These are phyloP conservation scores for Monosporascus sp. DNA, from an alignment of 2,329 filamentous ascomycete genomes.

Conservation along the genomic window DNA sequence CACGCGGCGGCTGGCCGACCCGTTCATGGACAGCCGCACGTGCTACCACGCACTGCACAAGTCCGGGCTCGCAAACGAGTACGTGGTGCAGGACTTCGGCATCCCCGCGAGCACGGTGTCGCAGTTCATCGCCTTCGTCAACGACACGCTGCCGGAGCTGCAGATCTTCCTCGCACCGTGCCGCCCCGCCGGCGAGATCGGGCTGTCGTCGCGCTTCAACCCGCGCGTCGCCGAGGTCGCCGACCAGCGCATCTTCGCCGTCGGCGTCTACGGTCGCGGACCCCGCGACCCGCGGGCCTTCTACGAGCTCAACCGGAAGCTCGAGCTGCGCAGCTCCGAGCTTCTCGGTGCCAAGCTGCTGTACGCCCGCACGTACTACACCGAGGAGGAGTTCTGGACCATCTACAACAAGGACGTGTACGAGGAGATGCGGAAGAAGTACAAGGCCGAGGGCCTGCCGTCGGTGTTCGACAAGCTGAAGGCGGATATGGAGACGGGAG, in stretches of 20 bases:
- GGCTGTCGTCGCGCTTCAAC: slow-evolving; percentile 28
- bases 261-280: slow-evolving; percentile 39
- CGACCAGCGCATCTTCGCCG: slow-evolving; percentile 31
- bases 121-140: slow-evolving; percentile 24
- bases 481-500: slow-evolving; percentile 22
- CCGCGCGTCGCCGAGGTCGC: slow-evolving; percentile 23
- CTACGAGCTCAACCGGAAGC: slow-evolving; percentile 39
- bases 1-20: slow-evolving; percentile 44
- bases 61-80: slow-evolving; percentile 39
- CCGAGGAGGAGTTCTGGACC: slow-evolving; percentile 47
- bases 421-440: slow-evolving; percentile 41
- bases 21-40: slow-evolving; percentile 42
- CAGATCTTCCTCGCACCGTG: slow-evolving; percentile 25
- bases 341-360: slow-evolving; percentile 50
- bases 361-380: slow-evolving; percentile 51
- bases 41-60: slow-evolving; percentile 36
- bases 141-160: slow-evolving; percentile 24
- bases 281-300: slow-evolving; percentile 32
- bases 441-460: slow-evolving; percentile 41
- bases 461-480: slow-evolving; percentile 48
- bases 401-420: slow-evolving; percentile 46
- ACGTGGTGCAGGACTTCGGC: slow-evolving; percentile 45
- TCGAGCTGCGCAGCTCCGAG: slow-evolving; percentile 42
- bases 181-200: slow-evolving; percentile 22
- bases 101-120: slow-evolving; percentile 21